These are phyloP conservation scores for Pyrenopolyporus hunteri DNA, from an alignment of 495 filamentous ascomycete genomes.

Conservation along the genomic window DNA sequence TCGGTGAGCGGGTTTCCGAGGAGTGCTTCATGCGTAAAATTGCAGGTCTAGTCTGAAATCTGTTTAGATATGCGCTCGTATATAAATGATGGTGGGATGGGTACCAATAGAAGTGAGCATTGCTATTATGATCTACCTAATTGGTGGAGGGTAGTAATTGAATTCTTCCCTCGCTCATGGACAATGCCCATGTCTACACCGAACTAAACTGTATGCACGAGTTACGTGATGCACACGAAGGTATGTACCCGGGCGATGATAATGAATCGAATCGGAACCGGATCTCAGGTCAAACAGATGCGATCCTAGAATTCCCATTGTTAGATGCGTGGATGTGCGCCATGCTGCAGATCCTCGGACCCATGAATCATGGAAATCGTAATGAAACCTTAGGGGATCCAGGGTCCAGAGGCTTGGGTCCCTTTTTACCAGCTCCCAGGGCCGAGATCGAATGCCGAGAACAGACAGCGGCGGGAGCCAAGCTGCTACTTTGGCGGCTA, in stretches of 20 bases:
- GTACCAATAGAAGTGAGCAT: no score
- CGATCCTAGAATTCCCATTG: constrained; percentile 2
- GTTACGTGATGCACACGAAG: no score
- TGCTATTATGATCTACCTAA: neutral
- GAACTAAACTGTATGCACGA: no score
- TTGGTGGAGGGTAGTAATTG: neutral
- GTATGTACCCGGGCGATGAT: no score
- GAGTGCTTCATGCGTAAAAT: no score
- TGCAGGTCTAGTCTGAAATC: no score
- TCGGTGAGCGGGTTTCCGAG: no score
- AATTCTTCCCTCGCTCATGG: no score
- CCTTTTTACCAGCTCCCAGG: neutral
- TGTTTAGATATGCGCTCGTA: no score
- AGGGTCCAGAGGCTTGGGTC: neutral
- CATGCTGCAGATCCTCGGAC: neutral
- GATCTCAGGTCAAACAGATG: constrained; percentile 20
- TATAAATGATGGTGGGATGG: no score
- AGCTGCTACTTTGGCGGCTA: constrained; percentile 4
- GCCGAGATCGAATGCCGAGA: constrained; percentile 2
- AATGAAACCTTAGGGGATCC: constrained; percentile 8
- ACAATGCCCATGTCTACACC: no score
- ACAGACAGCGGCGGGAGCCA: constrained; percentile 5
- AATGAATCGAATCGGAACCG: constrained; percentile 19
- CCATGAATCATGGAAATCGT: neutral
- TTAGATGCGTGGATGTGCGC: neutral